Base-by-base conservation (phyloP, 345 rosid species). In the Arabidopsis arenosa region DNA sequence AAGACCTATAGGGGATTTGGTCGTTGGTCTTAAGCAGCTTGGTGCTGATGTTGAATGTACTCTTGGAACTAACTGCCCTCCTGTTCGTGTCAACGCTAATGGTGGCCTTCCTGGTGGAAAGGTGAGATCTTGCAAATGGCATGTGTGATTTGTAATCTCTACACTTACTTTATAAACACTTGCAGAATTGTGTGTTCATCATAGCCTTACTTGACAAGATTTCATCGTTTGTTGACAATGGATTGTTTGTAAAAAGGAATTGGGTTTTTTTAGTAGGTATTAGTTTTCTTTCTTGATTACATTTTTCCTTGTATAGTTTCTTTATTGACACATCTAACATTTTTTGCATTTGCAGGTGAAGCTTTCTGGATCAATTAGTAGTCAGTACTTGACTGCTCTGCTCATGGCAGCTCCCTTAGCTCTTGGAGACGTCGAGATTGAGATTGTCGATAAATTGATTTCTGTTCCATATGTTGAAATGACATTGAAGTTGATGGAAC, bases 101-200 rank as follows among this genome's bases (percentile, higher is more conserved):
- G 97, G 97, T 78, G 97, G 97, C 63, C 96, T 92, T 81, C 99
- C 98, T 1, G 94, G 98, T 64, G 99, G 97, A 61, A 95, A 88
- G 97, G 98, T 92, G 61, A 62, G 87, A 62, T 54, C 62, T 37
- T 54, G 30, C 56, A 41, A 32, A 5, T 70, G 57, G 36, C 40
- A 40, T 30, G 18, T 30, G 61, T 45, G 3, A 36, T 52, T 11
- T 68, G n/a, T 13, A 40, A 68, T n/a, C 7, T 54, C 15, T 5
- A n/a, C 8, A 23, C 36, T 37, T 69, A 7, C 37, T 37, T 11
- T 57, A 70, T 45, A 10, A 39, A 53, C 30, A 52, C 4, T 51
- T 53, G 77, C 0, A 49, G 43, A 43, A 58, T 28, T 70, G 54
- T 45, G 65, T 33, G 13, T 59, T 67, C 45, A 68, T 39, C 36